A percentile compares a stretch with the other conserved stretches of the same genome.
phyloP scores from a whole-genome alignment of 1,139 yeast species.

The Geotrichum klebahnii region DNA sequence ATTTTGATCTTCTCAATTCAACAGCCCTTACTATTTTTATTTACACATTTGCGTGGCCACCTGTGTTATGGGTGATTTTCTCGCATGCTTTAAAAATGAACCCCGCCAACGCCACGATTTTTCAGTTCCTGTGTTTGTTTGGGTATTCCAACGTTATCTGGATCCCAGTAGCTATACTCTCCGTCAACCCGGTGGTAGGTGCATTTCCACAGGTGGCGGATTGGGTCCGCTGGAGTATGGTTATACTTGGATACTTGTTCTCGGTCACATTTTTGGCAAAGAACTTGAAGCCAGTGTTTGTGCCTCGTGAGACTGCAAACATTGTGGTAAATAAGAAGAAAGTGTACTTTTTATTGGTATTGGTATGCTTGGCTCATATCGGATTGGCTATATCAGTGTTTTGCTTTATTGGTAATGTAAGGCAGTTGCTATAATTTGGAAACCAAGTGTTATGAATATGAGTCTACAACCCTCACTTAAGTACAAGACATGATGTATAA shows the following conservation, averaged over 20 bases:
- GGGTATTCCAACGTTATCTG: slow-evolving; percentile 77
- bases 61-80: slow-evolving; percentile 48
- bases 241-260: slow-evolving; percentile 39
- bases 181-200: slow-evolving; percentile 42
- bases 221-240: slow-evolving; percentile 40
- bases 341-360: slow-evolving; percentile 35
- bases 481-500: too few relatives aligned
- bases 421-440: too few relatives aligned
- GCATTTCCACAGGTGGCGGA: slow-evolving; percentile 35
- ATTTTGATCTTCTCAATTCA: slow-evolving; percentile 58
- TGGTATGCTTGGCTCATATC: slow-evolving; percentile 38
- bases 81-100: slow-evolving; percentile 40
- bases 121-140: slow-evolving; percentile 55
- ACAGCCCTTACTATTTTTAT: slow-evolving; percentile 69
- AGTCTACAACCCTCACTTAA: too few relatives aligned
- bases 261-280: slow-evolving; percentile 40
- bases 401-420: too few relatives aligned
- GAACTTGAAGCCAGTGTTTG: slow-evolving; percentile 37
- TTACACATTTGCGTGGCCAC: slow-evolving; percentile 63
- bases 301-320: slow-evolving; percentile 33
- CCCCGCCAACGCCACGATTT: slow-evolving; percentile 38
- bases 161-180: slow-evolving; percentile 69
- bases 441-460: too few relatives aligned
- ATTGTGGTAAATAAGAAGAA: slow-evolving; percentile 33
- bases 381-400: slow-evolving; percentile 41